Percentiles rank a stretch among this genome's conserved stretches.
phyloP scores from a whole-genome alignment of 331 rosid genomes.

The Spiraea crenata region DNA sequence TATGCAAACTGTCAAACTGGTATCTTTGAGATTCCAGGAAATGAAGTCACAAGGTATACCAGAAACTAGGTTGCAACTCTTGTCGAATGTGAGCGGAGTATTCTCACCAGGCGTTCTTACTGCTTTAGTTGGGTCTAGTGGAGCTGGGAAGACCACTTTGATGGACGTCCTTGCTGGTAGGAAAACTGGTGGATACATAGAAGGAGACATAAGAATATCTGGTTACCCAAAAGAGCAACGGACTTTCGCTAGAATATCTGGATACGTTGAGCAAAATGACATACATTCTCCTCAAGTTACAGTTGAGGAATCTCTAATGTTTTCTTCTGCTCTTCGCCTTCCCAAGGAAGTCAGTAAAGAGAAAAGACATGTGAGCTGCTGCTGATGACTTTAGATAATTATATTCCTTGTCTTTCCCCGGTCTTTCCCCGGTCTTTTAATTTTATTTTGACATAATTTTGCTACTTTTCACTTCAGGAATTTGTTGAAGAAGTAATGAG shows the following conservation, averaged over 20 bases:
- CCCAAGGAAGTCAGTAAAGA: conserved; percentile 61
- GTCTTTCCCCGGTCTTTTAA: neutral
- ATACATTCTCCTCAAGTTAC: conserved; percentile 96
- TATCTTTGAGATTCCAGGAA: conserved; percentile 36
- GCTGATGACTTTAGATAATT: neutral
- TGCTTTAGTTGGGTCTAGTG: conserved; percentile 87
- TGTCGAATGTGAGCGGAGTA: conserved; percentile 79
- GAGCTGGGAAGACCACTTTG: conserved; percentile 93
- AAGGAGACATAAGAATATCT: conserved; percentile 75
- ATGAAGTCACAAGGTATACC: conserved; percentile 59
- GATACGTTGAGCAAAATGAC: conserved; percentile 92
- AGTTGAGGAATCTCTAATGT: conserved; percentile 77
- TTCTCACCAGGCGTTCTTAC: conserved; percentile 87
- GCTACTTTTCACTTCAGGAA: conserved; percentile 46
- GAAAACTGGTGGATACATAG: conserved; percentile 87
- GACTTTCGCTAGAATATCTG: conserved; percentile 79
- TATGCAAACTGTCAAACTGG: neutral
- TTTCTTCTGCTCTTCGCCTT: conserved; percentile 84
- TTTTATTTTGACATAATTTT: conserved; percentile 14
- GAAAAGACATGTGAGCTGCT: conserved; percentile 49
- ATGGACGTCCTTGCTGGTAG: conserved; percentile 98
- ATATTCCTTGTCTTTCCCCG: neutral
- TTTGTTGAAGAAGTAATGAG: conserved; percentile 84
- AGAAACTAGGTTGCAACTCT: conserved; percentile 62
- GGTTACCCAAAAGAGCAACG: conserved; percentile 78